These are phyloP conservation scores for Dryas integrifolia DNA, from an alignment of 331 rosid species.

Conservation along the genomic window DNA sequence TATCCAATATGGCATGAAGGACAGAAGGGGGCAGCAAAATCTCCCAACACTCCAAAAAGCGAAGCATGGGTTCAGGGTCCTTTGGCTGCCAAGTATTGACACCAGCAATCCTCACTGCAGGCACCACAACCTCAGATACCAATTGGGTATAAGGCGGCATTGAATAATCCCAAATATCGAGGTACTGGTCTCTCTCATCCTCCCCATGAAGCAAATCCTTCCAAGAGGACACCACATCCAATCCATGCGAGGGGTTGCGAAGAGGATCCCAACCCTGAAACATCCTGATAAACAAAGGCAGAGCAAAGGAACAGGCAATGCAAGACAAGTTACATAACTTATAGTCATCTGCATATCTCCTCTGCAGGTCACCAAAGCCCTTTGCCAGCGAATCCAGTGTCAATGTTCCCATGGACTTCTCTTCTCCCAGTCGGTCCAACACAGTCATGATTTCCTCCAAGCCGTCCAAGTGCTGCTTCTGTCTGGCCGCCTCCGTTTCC, in stretches of 20 bases:
- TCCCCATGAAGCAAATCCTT: slow-evolving; percentile 70
- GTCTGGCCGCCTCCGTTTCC: slow-evolving; percentile 49
- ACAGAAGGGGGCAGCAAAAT: slow-evolving; percentile 68
- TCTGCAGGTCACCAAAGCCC: slow-evolving; percentile 55
- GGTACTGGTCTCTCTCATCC: slow-evolving; percentile 30
- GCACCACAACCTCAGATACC: slow-evolving; percentile 81
- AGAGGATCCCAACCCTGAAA: slow-evolving; percentile 98
- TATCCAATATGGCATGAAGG: slow-evolving; percentile 63
- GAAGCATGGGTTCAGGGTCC: slow-evolving; percentile 91
- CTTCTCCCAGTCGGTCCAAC: slow-evolving; percentile 56
- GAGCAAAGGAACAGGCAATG: slow-evolving; percentile 80
- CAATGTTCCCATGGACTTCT: slow-evolving; percentile 55
- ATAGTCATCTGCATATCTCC: slow-evolving; percentile 57
- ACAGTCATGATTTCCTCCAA: slow-evolving; percentile 52
- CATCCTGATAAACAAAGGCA: slow-evolving; percentile 72
- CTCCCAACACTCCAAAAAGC: slow-evolving; percentile 81
- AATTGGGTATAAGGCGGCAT: slow-evolving; percentile 69
- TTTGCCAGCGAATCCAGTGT: slow-evolving; percentile 70
- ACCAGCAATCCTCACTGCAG: slow-evolving; percentile 81
- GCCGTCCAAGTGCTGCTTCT: slow-evolving; percentile 65
- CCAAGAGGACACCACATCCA: slow-evolving; percentile 66
- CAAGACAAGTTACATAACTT: slow-evolving; percentile 81
- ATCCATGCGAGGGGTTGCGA: slow-evolving; percentile 66
- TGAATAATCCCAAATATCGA: slow-evolving; percentile 65
- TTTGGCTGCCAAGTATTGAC: slow-evolving; percentile 88